These are phyloP conservation scores for Linanthus parryae DNA, from an alignment of 148 eudicot genomes.

Conservation along the genomic window DNA sequence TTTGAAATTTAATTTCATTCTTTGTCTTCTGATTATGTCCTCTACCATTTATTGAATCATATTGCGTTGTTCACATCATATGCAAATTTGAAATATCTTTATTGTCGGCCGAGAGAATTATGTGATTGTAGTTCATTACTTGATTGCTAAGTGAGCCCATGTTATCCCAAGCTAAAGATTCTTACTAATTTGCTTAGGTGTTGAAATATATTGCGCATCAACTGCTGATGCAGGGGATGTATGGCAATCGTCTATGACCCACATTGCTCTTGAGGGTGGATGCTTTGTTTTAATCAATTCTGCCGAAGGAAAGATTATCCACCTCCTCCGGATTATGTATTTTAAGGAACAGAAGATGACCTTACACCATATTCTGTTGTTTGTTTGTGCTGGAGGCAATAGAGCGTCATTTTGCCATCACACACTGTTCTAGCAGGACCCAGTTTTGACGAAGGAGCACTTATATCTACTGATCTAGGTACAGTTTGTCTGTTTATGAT, in stretches of 20 bases:
- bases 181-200: no score
- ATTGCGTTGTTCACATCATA: no score
- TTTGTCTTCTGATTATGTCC: no score
- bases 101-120: no score
- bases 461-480: conserved; percentile 92
- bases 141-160: no score
- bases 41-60: no score
- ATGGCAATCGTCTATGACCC: conserved; percentile 98
- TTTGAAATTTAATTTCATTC: no score
- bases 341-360: conserved; percentile 65
- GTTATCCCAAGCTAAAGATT: no score
- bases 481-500: background rate
- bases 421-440: conserved; percentile 88
- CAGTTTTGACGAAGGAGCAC: conserved; percentile 84
- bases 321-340: conserved; percentile 77
- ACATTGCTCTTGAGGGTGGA: conserved; percentile 96
- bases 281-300: conserved; percentile 87
- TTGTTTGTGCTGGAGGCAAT: conserved; percentile 93
- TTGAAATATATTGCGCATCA: conserved; percentile 96
- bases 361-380: conserved; percentile 81
- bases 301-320: conserved; percentile 89
- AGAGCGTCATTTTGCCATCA: conserved; percentile 84
- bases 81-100: no score
- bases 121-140: no score
- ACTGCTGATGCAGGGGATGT: conserved; percentile 86